Evolutionary conservation across 768 basidiomycete genomes (phyloP).

Genomic region (Lentinula guzmanii): DNA sequence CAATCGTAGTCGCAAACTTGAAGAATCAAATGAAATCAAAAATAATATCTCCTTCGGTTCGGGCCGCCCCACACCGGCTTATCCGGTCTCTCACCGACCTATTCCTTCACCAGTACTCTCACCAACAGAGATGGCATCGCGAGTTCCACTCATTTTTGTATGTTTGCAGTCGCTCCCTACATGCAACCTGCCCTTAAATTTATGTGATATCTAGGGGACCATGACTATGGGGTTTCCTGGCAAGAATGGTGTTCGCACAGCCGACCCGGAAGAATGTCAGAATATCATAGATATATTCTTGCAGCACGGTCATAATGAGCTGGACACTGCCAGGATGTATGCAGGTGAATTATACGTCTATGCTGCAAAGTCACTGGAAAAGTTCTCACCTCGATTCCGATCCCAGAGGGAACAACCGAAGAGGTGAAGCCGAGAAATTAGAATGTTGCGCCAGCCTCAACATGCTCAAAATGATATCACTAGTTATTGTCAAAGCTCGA

Average conservation of each 20-base stretch:
- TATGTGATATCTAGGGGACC: neutral
- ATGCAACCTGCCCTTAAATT: neutral
- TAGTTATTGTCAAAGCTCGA: slow-evolving; percentile 36
- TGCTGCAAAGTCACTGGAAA: too few relatives aligned
- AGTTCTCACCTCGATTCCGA: neutral
- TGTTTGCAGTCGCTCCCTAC: neutral
- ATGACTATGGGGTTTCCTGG: slow-evolving; percentile 25
- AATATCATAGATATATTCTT: slow-evolving; percentile 40
- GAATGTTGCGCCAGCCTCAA: neutral
- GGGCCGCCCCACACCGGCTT: neutral
- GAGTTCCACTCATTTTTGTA: slow-evolving; percentile 33
- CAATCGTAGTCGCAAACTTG: too few relatives aligned
- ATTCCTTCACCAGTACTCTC: neutral
- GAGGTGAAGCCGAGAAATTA: slow-evolving; percentile 21
- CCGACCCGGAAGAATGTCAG: slow-evolving; percentile 29
- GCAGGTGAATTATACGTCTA: slow-evolving; percentile 10
- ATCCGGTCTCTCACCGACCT: neutral
- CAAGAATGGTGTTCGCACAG: slow-evolving; percentile 33
- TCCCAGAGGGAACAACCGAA: slow-evolving; percentile 40
- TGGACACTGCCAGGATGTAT: slow-evolving; percentile 47
- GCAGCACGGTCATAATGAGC: slow-evolving; percentile 32
- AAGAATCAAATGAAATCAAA: too few relatives aligned
- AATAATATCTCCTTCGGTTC: neutral
- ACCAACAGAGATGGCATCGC: slow-evolving; percentile 15
- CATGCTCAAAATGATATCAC: neutral